These are phyloP conservation scores for Dipodascopsis uninucleata DNA, from an alignment of 805 yeast genomes.

Conservation along the genomic window DNA sequence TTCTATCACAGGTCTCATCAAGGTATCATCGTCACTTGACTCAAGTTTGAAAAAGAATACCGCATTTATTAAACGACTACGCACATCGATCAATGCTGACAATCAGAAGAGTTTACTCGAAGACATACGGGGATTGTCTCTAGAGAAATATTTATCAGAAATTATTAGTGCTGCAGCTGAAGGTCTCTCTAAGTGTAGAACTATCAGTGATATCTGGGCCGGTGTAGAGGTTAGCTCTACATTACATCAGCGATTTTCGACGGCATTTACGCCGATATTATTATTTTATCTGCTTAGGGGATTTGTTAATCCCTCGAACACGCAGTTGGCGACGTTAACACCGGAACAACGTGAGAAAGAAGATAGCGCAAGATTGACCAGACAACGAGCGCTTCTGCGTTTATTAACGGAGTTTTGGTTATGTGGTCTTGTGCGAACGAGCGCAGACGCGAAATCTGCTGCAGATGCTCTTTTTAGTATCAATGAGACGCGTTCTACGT, in stretches of 20 bases:
- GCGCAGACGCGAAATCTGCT: constrained; percentile 41
- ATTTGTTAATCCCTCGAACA: constrained; percentile 27
- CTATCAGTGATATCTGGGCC: constrained; percentile 56
- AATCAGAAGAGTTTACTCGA: constrained; percentile 47
- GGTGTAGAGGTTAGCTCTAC: constrained; percentile 66
- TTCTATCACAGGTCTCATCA: constrained; percentile 18
- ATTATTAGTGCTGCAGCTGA: constrained; percentile 60
- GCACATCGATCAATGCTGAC: constrained; percentile 54
- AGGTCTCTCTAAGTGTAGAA: constrained; percentile 51
- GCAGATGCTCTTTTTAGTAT: too few species aligned
- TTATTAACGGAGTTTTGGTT: constrained; percentile 56
- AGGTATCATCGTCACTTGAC: constrained; percentile 43
- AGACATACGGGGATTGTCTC: constrained; percentile 59
- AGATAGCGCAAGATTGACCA: constrained; percentile 40
- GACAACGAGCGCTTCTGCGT: constrained; percentile 48
- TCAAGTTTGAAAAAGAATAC: constrained; percentile 76
- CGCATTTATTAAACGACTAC: constrained; percentile 69
- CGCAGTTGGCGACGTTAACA: constrained; percentile 24
- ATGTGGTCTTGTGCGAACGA: constrained; percentile 52
- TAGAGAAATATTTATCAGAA: constrained; percentile 75
- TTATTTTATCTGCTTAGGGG: constrained; percentile 29
- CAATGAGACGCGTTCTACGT: neutral
- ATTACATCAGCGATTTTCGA: constrained; percentile 69
- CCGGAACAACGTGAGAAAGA: constrained; percentile 44
- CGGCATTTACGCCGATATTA: constrained; percentile 44